Base-by-base conservation (phyloP, 148 eudicot genomes). In the Cornus suecica region DNA sequence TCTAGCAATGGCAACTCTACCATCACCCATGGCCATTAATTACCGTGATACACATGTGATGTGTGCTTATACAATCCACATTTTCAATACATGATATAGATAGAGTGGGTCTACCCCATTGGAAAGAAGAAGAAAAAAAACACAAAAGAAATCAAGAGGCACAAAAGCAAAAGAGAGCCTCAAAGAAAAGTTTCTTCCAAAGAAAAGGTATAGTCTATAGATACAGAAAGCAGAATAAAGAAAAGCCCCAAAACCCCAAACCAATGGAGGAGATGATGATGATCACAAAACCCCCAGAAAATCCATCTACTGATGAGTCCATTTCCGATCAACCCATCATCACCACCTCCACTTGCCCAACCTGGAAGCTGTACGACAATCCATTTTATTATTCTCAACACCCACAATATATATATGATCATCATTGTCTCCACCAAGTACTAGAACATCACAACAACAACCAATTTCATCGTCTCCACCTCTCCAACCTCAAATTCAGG, bases 341-440 rank as follows among this genome's bases (percentile, higher is more conserved):
- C 74, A 83, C 67, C 48, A 70, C 74, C 63, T 70, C 87, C 70
- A 76, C 73, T 72, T 74, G 68, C 78, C 85, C 91, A 84, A 85
- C 84, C 83, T 92, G 97, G 97, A 92, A 90, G 70, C 77, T 87
- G 58, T 92, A 92, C 80, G 84, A 88, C 29, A 92, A 92, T 77
- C 97, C 97, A 58, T 86, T 84, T 82, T 91, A 83, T 77, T 72
- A 51, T 37, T 65, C 84, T 65, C 78, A 76, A 8, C 78, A 79
- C 37, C 76, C 72, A 56, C 68, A 69, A 16, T 52, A 71, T 63
- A n/a, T n/a, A n/a, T n/a, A n/a, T n/a, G n/a, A n/a, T n/a, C 80
- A 78, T 31, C 79, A 80, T 64, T 52, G 62, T 23, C 68, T 20
- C 14, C 80, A 69, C 30, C 61, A 48, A 10, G 30, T 28, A 20